phyloP scores from a whole-genome alignment of 1,139 yeast species.

The Arxiozyma telluris region DNA sequence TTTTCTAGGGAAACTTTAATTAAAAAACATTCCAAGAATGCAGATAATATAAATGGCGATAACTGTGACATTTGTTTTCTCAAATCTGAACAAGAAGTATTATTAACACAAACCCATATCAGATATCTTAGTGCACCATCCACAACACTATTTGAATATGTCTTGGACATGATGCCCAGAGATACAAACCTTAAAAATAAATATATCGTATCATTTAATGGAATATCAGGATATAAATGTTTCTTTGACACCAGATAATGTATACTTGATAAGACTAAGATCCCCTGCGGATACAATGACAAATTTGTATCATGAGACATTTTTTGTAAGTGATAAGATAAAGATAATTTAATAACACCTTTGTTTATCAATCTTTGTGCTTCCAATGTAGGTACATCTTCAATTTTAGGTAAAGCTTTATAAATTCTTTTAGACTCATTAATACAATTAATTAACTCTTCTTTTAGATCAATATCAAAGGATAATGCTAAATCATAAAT shows the following conservation, averaged over 20 bases:
- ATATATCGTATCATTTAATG: conserved; percentile 26
- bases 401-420: conserved; percentile 23
- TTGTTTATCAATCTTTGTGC: conserved; percentile 28
- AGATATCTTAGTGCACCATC: conserved; percentile 38
- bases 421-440: conserved; percentile 23
- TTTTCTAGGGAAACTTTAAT: conserved; percentile 32
- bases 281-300: conserved; percentile 29
- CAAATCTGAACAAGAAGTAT: conserved; percentile 27
- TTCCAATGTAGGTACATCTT: conserved; percentile 23
- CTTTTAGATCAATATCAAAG: conserved; percentile 47
- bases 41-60: conserved; percentile 30
- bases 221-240: conserved; percentile 14
- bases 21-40: conserved; percentile 40
- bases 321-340: conserved; percentile 30
- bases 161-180: conserved; percentile 29
- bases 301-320: conserved; percentile 24
- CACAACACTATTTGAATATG: conserved; percentile 26
- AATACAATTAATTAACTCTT: conserved; percentile 32
- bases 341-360: conserved; percentile 33
- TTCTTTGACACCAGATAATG: conserved; percentile 21
- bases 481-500: conserved; percentile 19
- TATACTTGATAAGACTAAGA: conserved; percentile 30
- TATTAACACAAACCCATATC: conserved; percentile 35
- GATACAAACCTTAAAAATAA: conserved; percentile 31
- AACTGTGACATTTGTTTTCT: conserved; percentile 19